Conservation (phyloP, 2,329 filamentous ascomycete genomes). For the Colletotrichum australisinense region DNA sequence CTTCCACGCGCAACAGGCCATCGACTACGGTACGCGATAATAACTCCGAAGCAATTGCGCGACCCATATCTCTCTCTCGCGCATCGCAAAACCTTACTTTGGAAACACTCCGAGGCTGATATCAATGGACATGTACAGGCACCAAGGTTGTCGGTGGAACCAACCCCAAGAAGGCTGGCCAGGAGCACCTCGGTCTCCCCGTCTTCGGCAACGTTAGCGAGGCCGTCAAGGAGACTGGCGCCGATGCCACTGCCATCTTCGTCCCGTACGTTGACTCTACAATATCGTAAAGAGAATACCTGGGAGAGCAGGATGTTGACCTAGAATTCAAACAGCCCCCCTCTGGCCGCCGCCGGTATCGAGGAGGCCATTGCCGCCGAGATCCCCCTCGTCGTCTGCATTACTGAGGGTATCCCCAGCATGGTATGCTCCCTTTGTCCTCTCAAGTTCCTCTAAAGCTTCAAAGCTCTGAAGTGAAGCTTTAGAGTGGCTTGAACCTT, state of each 20-base stretch:
- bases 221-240: slow-evolving; percentile 89
- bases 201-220: slow-evolving; percentile 93
- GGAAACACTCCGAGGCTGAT: slow-evolving; percentile 42
- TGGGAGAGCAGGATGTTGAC: background rate
- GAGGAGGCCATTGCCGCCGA: slow-evolving; percentile 96
- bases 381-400: slow-evolving; percentile 94
- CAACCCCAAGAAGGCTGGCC: slow-evolving; percentile 98
- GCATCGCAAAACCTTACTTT: background rate
- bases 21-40: slow-evolving; percentile 86
- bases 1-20: slow-evolving; percentile 97
- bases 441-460: background rate
- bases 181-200: slow-evolving; percentile 87
- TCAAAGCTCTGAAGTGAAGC: background rate
- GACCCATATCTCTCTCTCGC: background rate
- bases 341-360: slow-evolving; percentile 92
- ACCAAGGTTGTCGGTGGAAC: slow-evolving; percentile 98
- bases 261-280: slow-evolving; percentile 83
- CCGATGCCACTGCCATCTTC: slow-evolving; percentile 93
- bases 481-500: background rate
- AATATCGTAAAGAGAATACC: slow-evolving; percentile 42
- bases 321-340: slow-evolving; percentile 69
- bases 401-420: slow-evolving; percentile 97
- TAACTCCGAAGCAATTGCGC: slow-evolving; percentile 17
- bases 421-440: slow-evolving; percentile 71
- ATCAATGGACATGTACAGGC: slow-evolving; percentile 63